Base-by-base conservation (phyloP, 805 yeast genomes). In the Starmera pachycereana region DNA sequence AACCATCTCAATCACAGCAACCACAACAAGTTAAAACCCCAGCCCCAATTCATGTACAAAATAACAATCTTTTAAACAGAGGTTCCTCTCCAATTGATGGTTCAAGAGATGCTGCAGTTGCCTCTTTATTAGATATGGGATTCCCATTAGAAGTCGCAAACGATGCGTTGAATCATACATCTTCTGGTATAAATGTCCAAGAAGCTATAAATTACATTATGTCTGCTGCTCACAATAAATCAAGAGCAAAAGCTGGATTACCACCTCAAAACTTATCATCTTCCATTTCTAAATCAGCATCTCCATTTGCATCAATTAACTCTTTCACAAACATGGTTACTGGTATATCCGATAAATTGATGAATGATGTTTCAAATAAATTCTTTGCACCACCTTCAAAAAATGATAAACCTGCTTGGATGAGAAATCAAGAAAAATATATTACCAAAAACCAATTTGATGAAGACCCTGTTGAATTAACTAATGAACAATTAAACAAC, bases 41-140 rank as follows among this genome's bases (percentile, higher is more conserved):
- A 5, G 12, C 25, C 8, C n/a, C 36, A 19, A 19, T 12, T 12
- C 28, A 19, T 12, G 18, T 22, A 22, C 28, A 25, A 33, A 10
- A 33, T 12, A 27, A 22, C 8, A 19, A 33, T 12, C 27, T 22
- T 6, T 8, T 22, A 22, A 22, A 22, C 27, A 35, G 38, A 25
- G 39, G 36, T 29, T 8, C 44, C 19, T 32, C 42, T 6, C 38
- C 45, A n/a, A 32, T 33, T 6, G 29, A 38, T 7, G 53, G 42
- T 31, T 54, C 54, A 8, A 56, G 58, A 35, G 83, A 78, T 46
- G 62, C 61, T 33, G 66, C 76, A 1, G 53, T 84, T 13, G 90
- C 90, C 0, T 83, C 77, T 48, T 63, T 85, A 34, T 59, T 83
- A 3, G 92, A 85, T 43, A 86, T 86, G 76, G 95, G 95, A 3